Conservation (phyloP, 371 early-diverging fungal species). For the Apophysomyces sp. region DNA sequence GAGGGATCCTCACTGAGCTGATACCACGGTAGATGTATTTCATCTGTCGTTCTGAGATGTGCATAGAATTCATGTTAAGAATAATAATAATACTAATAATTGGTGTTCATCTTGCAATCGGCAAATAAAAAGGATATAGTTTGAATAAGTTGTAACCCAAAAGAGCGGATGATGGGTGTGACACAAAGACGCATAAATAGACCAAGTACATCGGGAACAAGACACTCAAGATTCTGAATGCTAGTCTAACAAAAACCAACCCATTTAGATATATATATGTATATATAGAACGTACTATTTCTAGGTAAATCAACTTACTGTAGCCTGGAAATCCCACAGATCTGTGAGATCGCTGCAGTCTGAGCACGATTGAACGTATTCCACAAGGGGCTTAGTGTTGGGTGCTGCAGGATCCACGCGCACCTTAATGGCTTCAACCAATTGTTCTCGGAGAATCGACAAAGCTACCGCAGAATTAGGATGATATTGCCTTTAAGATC, state of each 20-base stretch:
- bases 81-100: too few species aligned
- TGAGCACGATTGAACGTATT: constrained; percentile 41
- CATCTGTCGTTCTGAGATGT: constrained; percentile 44
- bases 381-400: constrained; percentile 41
- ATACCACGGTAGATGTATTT: constrained; percentile 90
- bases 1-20: constrained; percentile 60
- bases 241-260: constrained; percentile 24
- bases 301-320: constrained; percentile 14
- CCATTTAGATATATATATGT: not conserved
- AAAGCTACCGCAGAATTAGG: constrained; percentile 15
- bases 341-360: constrained; percentile 35
- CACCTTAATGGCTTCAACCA: constrained; percentile 26
- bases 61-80: not conserved
- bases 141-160: constrained; percentile 39
- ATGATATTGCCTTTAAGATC: not conserved
- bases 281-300: not conserved
- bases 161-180: constrained; percentile 48
- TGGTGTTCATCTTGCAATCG: too few species aligned
- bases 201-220: constrained; percentile 43
- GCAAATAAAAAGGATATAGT: constrained; percentile 12
- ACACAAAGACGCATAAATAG: constrained; percentile 38
- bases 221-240: constrained; percentile 40
- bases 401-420: constrained; percentile 47
- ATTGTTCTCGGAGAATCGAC: constrained; percentile 28
- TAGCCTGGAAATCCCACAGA: constrained; percentile 46